Base-by-base conservation (phyloP, 257 asterid species). In the Leptodermis oblonga region DNA sequence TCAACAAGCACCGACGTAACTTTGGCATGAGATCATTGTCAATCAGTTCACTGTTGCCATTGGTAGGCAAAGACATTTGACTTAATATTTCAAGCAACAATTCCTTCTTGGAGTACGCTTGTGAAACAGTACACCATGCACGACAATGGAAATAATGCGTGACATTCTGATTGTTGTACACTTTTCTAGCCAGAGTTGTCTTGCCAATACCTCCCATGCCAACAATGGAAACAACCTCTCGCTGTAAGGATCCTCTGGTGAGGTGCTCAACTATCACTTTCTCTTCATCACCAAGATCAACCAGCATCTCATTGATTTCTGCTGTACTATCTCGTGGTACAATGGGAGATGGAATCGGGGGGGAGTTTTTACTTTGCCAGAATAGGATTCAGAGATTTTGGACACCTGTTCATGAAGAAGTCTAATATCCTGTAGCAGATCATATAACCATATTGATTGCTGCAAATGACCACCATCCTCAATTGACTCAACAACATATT, bases 161-260 rank as follows among this genome's bases (percentile, higher is more conserved):
- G n/a, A n/a, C n/a, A 4, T 48, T 7, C 0, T 18, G 14, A 31
- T 22, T 67, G 34, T 36, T 18, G 14, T 28, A 67, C 5, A 49
- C 48, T 46, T 48, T 48, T 11, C n/a, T 48, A 48, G 71, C 71
- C 45, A 67, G 8, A 9, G 71, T 67, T 33, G 71, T 48, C 48
- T 67, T 67, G 33, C 71, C 71, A 31, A 48, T 67, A 46, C 71
- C 71, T 3, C 46, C 46, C 71, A 67, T 67, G 6, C 71, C 61
- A 48, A 67, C 61, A 48, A 67, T 48, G 7, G 48, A 67, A n/a
- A 67, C 70, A 48, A 66, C 28, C 2, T 20, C 31, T 28, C 26
- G 26, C 42, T 46, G 30, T 36, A 23, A n/a, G 10, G 67, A 62
- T 11, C 70, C 59, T 18, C 43, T 51, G 22, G 61, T 48, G 2